Evolutionary conservation across 768 basidiomycete species (phyloP).

Genomic region (Amanita thiersii): DNA sequence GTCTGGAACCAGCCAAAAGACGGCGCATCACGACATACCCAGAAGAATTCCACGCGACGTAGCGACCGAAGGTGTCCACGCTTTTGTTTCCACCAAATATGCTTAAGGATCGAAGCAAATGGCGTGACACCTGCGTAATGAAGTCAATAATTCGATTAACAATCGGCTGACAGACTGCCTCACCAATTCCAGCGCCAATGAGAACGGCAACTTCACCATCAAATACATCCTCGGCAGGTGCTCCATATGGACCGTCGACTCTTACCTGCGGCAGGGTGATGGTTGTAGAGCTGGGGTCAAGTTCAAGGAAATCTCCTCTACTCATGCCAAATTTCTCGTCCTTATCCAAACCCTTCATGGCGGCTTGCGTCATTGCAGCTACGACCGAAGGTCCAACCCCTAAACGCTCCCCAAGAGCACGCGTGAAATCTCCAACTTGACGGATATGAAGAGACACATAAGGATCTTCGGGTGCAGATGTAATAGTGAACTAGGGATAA

Average conservation of each 20-base stretch:
- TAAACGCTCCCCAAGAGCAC: constrained; percentile 76
- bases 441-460: constrained; percentile 90
- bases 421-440: constrained; percentile 88
- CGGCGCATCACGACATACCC: constrained; percentile 91
- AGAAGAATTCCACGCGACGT: constrained; percentile 89
- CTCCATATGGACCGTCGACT: constrained; percentile 90
- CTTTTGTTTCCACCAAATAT: constrained; percentile 92
- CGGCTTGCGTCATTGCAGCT: constrained; percentile 68
- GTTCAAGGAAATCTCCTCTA: constrained; percentile 78
- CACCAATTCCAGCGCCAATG: constrained; percentile 90
- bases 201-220: constrained; percentile 82
- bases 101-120: constrained; percentile 90
- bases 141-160: background rate
- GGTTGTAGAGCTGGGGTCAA: constrained; percentile 43
- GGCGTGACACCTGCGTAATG: constrained; percentile 77
- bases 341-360: constrained; percentile 71
- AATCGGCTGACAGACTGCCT: constrained; percentile 13
- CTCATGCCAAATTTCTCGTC: constrained; percentile 34
- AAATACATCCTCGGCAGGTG: constrained; percentile 89
- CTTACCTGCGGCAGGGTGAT: constrained; percentile 60
- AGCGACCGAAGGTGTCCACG: constrained; percentile 70
- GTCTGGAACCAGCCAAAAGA: constrained; percentile 98
- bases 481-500: constrained; percentile 74
- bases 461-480: constrained; percentile 90
- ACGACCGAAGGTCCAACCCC: constrained; percentile 76